Evolutionary conservation across 2,329 filamentous ascomycete genomes (phyloP).

Genomic region (Delphinella strobiligena): DNA sequence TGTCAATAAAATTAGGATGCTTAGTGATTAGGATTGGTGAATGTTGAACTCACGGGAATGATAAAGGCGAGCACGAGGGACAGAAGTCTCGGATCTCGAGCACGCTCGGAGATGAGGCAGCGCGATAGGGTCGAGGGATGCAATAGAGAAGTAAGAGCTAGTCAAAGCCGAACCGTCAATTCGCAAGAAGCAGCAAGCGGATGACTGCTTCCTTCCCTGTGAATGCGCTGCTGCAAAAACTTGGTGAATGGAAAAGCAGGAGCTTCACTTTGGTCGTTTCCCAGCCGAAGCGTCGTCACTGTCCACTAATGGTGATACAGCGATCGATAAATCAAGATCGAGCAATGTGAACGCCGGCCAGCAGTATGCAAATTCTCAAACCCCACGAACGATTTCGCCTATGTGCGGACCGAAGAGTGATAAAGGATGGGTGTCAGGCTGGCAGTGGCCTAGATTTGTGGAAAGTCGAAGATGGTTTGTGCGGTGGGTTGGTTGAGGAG

Average conservation of each 20-base stretch:
- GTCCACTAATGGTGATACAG: constrained; percentile 4
- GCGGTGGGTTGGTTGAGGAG: constrained; percentile 7
- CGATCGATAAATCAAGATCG: constrained; percentile 6
- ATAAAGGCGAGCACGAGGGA: neutral
- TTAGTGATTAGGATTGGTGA: neutral
- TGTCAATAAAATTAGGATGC: neutral
- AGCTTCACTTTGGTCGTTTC: constrained; percentile 7
- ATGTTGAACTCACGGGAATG: neutral
- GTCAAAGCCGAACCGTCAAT: constrained; percentile 21
- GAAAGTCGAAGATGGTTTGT: constrained; percentile 5
- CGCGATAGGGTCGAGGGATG: constrained; percentile 13
- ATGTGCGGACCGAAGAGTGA: constrained; percentile 5
- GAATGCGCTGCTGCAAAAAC: constrained; percentile 5
- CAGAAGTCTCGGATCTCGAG: neutral
- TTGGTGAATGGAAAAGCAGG: constrained; percentile 5
- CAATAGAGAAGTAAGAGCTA: constrained; percentile 25
- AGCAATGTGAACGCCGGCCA: constrained; percentile 16
- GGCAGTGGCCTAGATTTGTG: constrained; percentile 9
- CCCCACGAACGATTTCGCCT: constrained; percentile 2
- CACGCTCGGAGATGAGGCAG: constrained; percentile 6
- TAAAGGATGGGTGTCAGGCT: constrained; percentile 8
- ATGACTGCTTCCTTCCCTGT: constrained; percentile 4
- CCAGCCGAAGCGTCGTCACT: constrained; percentile 9
- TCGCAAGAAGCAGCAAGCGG: neutral
- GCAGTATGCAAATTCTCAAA: constrained; percentile 8